Percentiles rank a stretch among this genome's conserved stretches.
Conservation (phyloP, 257 asterid species). For the Handroanthus guayacan region DNA sequence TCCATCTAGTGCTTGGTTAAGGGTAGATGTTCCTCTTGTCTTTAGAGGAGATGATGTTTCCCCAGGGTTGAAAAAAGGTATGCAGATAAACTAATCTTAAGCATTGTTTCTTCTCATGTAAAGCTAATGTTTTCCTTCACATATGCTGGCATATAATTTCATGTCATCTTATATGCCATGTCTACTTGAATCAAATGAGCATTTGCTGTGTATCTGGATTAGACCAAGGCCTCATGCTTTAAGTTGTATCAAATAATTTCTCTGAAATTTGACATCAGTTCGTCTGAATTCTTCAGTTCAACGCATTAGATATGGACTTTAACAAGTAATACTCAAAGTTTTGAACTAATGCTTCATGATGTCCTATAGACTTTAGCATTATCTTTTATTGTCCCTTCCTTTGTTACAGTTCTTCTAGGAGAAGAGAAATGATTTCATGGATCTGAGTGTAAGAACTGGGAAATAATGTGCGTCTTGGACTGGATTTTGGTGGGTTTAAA, state of each 20-base stretch:
- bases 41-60: constrained; percentile 90
- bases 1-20: constrained; percentile 65
- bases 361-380: no score
- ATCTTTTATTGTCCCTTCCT: neutral
- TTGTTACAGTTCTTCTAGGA: neutral
- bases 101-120: neutral
- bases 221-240: no score
- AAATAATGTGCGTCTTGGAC: neutral
- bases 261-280: no score
- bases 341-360: neutral
- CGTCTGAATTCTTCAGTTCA: no score
- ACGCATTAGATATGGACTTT: no score
- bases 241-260: no score
- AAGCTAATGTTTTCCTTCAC: constrained; percentile 5
- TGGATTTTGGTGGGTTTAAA: neutral
- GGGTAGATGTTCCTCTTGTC: constrained; percentile 84
- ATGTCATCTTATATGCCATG: neutral
- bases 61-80: constrained; percentile 86
- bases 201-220: no score
- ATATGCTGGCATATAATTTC: constrained; percentile 16
- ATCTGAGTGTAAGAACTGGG: neutral
- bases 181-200: neutral
- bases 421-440: neutral
- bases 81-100: neutral
- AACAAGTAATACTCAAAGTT: no score